Percentiles rank a stretch among this genome's conserved stretches.
Conservation (phyloP, 1,284 basidiomycete genomes). For the Xerocomus subilludens region DNA sequence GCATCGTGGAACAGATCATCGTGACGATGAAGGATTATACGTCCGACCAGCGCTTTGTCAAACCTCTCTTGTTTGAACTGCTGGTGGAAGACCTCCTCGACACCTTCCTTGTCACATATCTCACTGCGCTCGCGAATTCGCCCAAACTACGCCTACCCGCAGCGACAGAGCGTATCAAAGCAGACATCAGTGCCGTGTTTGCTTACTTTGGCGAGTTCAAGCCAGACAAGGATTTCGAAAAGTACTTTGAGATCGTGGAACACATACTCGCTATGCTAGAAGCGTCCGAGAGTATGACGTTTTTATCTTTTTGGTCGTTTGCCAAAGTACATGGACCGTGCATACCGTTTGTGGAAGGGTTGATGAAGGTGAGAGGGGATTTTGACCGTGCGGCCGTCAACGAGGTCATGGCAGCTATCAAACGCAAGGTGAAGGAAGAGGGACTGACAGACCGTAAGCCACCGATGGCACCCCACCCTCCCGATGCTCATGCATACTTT, state of each 20-base stretch:
- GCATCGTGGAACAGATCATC: constrained; percentile 85
- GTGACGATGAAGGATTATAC: constrained; percentile 98
- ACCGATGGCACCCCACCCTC: neutral
- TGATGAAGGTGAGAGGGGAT: constrained; percentile 92
- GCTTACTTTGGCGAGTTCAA: constrained; percentile 87
- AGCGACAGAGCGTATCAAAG: constrained; percentile 83
- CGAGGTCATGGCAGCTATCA: constrained; percentile 95
- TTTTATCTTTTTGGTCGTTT: constrained; percentile 95
- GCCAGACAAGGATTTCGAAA: constrained; percentile 81
- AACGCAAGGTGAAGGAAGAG: constrained; percentile 92
- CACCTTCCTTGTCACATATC: constrained; percentile 89
- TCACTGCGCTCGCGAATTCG: constrained; percentile 87
- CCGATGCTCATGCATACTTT: constrained; percentile 27
- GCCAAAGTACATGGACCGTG: constrained; percentile 97
- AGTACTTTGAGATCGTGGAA: constrained; percentile 89
- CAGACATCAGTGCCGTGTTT: constrained; percentile 83
- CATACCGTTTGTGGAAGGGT: constrained; percentile 87
- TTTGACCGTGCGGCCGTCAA: constrained; percentile 87
- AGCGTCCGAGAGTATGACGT: constrained; percentile 92
- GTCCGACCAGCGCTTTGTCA: constrained; percentile 89
- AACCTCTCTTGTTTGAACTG: constrained; percentile 91
- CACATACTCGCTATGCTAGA: constrained; percentile 86
- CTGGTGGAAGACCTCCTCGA: constrained; percentile 95
- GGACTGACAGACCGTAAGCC: constrained; percentile 83
- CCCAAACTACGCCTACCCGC: constrained; percentile 90